Conservation (phyloP, 1,284 basidiomycete genomes). For the Leccinum pachyderme region DNA sequence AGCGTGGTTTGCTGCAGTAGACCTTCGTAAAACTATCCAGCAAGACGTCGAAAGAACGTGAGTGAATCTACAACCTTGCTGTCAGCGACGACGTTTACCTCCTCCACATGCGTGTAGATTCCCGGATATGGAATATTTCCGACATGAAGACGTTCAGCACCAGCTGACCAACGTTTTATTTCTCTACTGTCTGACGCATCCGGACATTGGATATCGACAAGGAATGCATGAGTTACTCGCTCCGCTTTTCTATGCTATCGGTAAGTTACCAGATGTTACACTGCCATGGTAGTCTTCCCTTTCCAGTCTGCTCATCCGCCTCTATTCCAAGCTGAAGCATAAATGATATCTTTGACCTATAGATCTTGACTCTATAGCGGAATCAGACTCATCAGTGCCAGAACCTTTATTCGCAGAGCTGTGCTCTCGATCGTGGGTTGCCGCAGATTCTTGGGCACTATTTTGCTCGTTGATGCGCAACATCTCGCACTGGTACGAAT, state of each 20-base stretch:
- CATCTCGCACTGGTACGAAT: conserved; percentile 86
- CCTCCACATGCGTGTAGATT: conserved; percentile 50
- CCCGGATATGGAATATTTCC: conserved; percentile 89
- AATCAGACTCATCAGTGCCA: conserved; percentile 26
- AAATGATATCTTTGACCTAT: conserved; percentile 21
- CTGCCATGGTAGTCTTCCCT: conserved; percentile 6
- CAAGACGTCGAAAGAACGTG: conserved; percentile 94
- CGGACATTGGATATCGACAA: conserved; percentile 85
- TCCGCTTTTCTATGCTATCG: conserved; percentile 73
- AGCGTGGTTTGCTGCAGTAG: conserved; percentile 85
- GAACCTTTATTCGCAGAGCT: conserved; percentile 51
- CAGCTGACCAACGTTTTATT: conserved; percentile 85
- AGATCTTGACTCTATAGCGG: conserved; percentile 74
- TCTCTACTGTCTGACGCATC: conserved; percentile 73
- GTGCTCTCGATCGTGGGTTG: conserved; percentile 67
- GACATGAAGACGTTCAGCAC: conserved; percentile 67
- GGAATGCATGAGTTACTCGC: conserved; percentile 96
- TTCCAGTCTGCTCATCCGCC: conserved; percentile 17
- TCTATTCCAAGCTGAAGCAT: conserved; percentile 27
- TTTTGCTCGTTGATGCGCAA: conserved; percentile 78
- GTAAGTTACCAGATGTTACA: conserved; percentile 22
- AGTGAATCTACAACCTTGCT: conserved; percentile 28
- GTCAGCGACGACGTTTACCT: conserved; percentile 1
- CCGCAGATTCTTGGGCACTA: conserved; percentile 82
- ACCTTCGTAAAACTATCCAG: conserved; percentile 80